Percentiles rank a stretch among this genome's conserved stretches.
phyloP scores from a whole-genome alignment of 1,139 yeast genomes.

The Yamadazyma epiphylla region DNA sequence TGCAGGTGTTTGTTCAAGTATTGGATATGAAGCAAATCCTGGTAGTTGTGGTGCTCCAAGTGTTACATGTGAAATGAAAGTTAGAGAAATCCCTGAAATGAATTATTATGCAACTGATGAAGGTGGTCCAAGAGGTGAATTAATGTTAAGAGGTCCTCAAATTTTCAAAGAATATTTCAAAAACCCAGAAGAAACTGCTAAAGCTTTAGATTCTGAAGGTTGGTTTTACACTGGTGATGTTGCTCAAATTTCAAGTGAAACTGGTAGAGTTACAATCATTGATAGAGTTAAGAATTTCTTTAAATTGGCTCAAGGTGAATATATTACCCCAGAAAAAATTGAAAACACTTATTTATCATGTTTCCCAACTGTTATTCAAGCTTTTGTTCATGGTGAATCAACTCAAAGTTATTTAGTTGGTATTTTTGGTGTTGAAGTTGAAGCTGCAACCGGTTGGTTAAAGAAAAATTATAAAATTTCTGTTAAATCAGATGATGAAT shows the following conservation, averaged over 20 bases:
- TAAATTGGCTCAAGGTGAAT: slow-evolving; percentile 80
- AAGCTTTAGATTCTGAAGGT: slow-evolving; percentile 30
- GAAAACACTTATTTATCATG: slow-evolving; percentile 60
- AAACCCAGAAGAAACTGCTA: slow-evolving; percentile 35
- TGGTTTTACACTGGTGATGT: slow-evolving; percentile 81
- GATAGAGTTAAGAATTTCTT: slow-evolving; percentile 81
- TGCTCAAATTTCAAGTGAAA: slow-evolving; percentile 46
- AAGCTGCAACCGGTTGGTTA: slow-evolving; percentile 18
- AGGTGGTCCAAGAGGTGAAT: slow-evolving; percentile 51
- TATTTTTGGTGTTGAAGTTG: slow-evolving; percentile 41
- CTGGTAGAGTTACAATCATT: slow-evolving; percentile 58
- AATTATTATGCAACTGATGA: slow-evolving; percentile 46
- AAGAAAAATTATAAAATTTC: slow-evolving; percentile 11
- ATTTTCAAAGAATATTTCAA: slow-evolving; percentile 59
- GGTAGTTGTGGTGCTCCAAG: slow-evolving; percentile 66
- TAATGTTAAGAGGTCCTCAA: slow-evolving; percentile 66
- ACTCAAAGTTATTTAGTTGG: slow-evolving; percentile 28
- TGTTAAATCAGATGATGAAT: slow-evolving; percentile 14
- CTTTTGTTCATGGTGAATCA: slow-evolving; percentile 47
- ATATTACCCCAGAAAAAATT: slow-evolving; percentile 74
- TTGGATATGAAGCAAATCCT: slow-evolving; percentile 40
- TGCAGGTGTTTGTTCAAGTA: slow-evolving; percentile 55
- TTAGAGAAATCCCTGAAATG: slow-evolving; percentile 67
- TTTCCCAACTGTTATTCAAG: slow-evolving; percentile 50
- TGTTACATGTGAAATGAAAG: slow-evolving; percentile 51